Evolutionary conservation across 257 asterid genomes (phyloP).

Genomic region (Voacanga thouarsii): DNA sequence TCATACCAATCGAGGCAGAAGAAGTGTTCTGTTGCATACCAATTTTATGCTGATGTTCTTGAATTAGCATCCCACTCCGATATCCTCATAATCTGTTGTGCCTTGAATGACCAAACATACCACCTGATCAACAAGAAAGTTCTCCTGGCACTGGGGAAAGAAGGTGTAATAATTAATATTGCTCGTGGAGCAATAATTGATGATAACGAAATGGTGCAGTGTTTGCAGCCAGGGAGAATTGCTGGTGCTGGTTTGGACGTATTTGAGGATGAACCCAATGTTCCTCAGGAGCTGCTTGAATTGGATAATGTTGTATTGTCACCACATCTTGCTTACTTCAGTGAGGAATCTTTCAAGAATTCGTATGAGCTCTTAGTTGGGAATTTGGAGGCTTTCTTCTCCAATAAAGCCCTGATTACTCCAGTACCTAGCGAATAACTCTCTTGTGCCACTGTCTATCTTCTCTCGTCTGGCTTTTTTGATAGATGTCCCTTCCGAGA

Average conservation of each 20-base stretch:
- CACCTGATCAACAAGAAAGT: constrained; percentile 65
- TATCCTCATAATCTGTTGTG: constrained; percentile 54
- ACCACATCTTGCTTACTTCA: constrained; percentile 38
- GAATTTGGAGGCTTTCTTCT: constrained; percentile 42
- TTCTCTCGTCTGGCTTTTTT: not conserved
- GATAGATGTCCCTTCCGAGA: no score
- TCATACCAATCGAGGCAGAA: constrained; percentile 53
- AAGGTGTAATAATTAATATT: constrained; percentile 57
- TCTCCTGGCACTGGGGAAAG: constrained; percentile 50
- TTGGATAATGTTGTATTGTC: constrained; percentile 64
- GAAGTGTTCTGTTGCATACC: constrained; percentile 38
- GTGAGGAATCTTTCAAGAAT: constrained; percentile 27
- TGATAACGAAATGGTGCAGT: constrained; percentile 36
- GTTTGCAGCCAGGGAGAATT: constrained; percentile 30
- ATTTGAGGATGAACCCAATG: constrained; percentile 37
- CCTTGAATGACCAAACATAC: constrained; percentile 54
- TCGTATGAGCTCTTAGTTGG: constrained; percentile 19
- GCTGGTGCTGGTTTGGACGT: constrained; percentile 46
- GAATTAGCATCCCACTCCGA: constrained; percentile 53
- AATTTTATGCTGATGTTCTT: constrained; percentile 28
- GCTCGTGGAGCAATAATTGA: constrained; percentile 60
- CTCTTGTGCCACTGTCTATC: no score
- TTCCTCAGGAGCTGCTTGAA: constrained; percentile 31
- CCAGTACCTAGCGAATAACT: constrained; percentile 19
- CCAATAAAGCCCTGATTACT: constrained; percentile 29